Base-by-base conservation (phyloP, 1,284 basidiomycete species). In the Termitomyces sp. region DNA sequence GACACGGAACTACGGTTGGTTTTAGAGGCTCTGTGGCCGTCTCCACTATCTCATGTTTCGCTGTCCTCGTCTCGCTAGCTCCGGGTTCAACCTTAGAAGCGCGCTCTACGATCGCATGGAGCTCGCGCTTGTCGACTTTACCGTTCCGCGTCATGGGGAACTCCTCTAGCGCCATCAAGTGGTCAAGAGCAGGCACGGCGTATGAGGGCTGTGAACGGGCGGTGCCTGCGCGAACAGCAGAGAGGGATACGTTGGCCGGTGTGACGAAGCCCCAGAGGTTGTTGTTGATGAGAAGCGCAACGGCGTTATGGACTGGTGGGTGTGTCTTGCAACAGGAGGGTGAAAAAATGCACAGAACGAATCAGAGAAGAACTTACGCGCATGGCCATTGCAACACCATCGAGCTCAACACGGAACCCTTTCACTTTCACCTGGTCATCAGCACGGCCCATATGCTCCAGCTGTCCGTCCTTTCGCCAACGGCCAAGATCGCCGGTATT, bases 351-450 rank as follows among this genome's bases (percentile, higher is more conserved):
- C 15, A 40, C 13, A 41, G 7, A 48, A 49, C 41, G 38, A 41
- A 46, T 9, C 4, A 19, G 38, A 6, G 13, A 50, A 38, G 48
- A 41, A 44, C 64, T 52, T 49, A 70, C 69, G 56, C 64, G 55
- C 68, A 72, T 69, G 6, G 69, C 67, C 38, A 65, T 65, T 41
- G 65, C 58, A 3, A 72, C 69, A 1, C 70, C 70, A 43, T 72
- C 70, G 10, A 72, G 61, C 52, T 72, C 70, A 12, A 72, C 66
- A 41, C 70, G 58, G 56, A 72, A 72, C 13, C 70, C 70, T 53
- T 71, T 71, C 9, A 71, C 67, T 50, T 72, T 72, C 15, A 72
- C 69, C 58, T 72, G 70, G 51, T 72, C 69, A 48, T 72, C 70
- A 21, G 64, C 66, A 2, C 69, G 63, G 15, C 70, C 70, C 53